These are phyloP conservation scores for Alternaria sp. DNA, from an alignment of 2,329 filamentous ascomycete species.

Conservation along the genomic window DNA sequence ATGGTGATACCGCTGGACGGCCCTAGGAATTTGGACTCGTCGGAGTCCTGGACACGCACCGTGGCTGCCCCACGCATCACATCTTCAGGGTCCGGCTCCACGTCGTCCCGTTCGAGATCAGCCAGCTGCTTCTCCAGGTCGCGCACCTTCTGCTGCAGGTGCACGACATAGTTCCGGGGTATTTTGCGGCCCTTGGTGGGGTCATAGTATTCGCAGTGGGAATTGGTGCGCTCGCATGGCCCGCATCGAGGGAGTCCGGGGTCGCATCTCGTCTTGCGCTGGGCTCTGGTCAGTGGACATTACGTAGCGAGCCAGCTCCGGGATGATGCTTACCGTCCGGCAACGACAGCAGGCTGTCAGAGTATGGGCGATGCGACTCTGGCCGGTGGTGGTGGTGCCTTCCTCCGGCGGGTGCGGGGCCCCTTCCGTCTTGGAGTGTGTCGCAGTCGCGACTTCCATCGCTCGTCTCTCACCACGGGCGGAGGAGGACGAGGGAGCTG, in stretches of 20 bases:
- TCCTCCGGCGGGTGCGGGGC: conserved; percentile 30
- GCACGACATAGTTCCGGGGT: conserved; percentile 89
- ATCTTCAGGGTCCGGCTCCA: conserved; percentile 76
- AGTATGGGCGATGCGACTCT: conserved; percentile 73
- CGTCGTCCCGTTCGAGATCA: conserved; percentile 75
- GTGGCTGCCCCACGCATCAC: conserved; percentile 86
- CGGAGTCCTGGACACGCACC: conserved; percentile 81
- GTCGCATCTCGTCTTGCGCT: conserved; percentile 97
- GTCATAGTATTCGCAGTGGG: conserved; percentile 94
- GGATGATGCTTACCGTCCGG: conserved; percentile 66
- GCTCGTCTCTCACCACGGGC: conserved; percentile 16
- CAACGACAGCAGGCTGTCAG: conserved; percentile 81
- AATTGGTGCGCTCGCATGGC: conserved; percentile 90
- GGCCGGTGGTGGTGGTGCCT: conserved; percentile 28
- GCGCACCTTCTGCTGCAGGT: conserved; percentile 84
- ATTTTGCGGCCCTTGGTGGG: conserved; percentile 85
- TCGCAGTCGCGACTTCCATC: conserved; percentile 33
- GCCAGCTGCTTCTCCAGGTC: conserved; percentile 81
- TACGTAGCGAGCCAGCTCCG: neutral
- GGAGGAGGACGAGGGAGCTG: conserved; percentile 6
- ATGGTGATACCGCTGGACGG: conserved; percentile 96
- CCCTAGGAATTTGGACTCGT: conserved; percentile 89
- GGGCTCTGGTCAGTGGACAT: conserved; percentile 19
- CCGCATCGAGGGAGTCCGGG: conserved; percentile 88
- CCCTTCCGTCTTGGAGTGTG: conserved; percentile 26